Evolutionary conservation across 176 grass and related monocot genomes (phyloP).

Genomic region (Typha latifolia): DNA sequence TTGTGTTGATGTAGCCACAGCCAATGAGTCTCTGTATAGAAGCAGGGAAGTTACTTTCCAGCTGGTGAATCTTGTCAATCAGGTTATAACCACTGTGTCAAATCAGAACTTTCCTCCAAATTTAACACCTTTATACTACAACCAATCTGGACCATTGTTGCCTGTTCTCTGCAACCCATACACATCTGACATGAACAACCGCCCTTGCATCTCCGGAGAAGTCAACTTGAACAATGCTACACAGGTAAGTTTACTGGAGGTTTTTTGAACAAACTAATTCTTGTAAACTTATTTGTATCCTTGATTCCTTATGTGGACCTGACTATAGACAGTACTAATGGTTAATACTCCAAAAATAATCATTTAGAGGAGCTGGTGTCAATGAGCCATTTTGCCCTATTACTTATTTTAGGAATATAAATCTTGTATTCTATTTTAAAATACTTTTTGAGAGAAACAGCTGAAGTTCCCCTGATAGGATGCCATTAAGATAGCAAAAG

Average conservation of each 20-base stretch:
- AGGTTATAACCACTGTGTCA: slow-evolving; percentile 52
- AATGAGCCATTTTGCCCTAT: too few species aligned
- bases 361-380: too few species aligned
- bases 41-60: slow-evolving; percentile 62
- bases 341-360: too few species aligned
- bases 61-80: slow-evolving; percentile 67
- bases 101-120: slow-evolving; percentile 48
- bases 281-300: too few species aligned
- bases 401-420: too few species aligned
- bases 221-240: slow-evolving; percentile 52
- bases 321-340: too few species aligned
- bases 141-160: slow-evolving; percentile 75
- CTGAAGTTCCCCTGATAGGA: too few species aligned
- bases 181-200: slow-evolving; percentile 34
- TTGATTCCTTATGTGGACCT: too few species aligned
- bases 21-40: slow-evolving; percentile 59
- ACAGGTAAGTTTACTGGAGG: slow-evolving; percentile 23
- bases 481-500: too few species aligned
- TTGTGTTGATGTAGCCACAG: slow-evolving; percentile 63
- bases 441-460: too few species aligned
- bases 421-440: too few species aligned
- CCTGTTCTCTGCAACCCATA: slow-evolving; percentile 80
- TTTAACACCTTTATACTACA: slow-evolving; percentile 47
- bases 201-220: slow-evolving; percentile 48
- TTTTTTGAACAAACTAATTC: not conserved